These are phyloP conservation scores for Trichoderma endophyticum DNA, from an alignment of 2,329 filamentous ascomycete genomes.

Conservation along the genomic window DNA sequence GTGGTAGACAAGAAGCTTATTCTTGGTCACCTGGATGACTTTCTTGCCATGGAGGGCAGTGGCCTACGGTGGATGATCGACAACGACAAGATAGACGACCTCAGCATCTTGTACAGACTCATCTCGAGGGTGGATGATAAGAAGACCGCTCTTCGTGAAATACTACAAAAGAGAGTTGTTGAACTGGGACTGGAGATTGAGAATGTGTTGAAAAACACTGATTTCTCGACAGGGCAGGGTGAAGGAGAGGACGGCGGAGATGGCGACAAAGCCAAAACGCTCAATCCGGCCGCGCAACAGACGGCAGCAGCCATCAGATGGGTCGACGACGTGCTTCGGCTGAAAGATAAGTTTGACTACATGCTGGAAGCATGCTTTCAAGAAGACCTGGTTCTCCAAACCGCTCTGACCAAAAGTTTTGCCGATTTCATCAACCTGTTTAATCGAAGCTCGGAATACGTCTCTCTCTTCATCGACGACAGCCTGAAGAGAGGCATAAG, in stretches of 20 bases:
- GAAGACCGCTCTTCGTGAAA: constrained; percentile 66
- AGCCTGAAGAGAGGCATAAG: constrained; percentile 92
- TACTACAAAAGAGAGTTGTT: constrained; percentile 70
- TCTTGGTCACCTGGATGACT: constrained; percentile 69
- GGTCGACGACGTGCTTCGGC: constrained; percentile 82
- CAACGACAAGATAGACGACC: constrained; percentile 75
- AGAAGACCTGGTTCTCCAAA: constrained; percentile 73
- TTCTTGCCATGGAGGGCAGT: constrained; percentile 79
- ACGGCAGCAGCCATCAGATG: constrained; percentile 87
- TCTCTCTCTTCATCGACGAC: constrained; percentile 95
- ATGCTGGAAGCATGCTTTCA: constrained; percentile 73
- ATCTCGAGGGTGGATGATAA: constrained; percentile 73
- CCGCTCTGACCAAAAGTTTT: constrained; percentile 81
- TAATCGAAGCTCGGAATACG: constrained; percentile 78
- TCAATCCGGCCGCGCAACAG: constrained; percentile 64
- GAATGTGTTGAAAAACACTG: constrained; percentile 55
- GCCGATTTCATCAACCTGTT: constrained; percentile 94
- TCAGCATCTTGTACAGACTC: constrained; percentile 77
- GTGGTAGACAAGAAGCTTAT: constrained; percentile 84
- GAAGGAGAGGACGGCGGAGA: constrained; percentile 48
- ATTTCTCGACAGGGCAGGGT: constrained; percentile 46
- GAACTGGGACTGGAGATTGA: constrained; percentile 84
- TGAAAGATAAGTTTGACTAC: constrained; percentile 87
- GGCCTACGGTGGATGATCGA: constrained; percentile 89
- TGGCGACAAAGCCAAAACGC: constrained; percentile 34